A percentile compares a stretch with the other conserved stretches of the same genome.
Conservation (phyloP, 148 eudicot species). For the Arbutus unedo region DNA sequence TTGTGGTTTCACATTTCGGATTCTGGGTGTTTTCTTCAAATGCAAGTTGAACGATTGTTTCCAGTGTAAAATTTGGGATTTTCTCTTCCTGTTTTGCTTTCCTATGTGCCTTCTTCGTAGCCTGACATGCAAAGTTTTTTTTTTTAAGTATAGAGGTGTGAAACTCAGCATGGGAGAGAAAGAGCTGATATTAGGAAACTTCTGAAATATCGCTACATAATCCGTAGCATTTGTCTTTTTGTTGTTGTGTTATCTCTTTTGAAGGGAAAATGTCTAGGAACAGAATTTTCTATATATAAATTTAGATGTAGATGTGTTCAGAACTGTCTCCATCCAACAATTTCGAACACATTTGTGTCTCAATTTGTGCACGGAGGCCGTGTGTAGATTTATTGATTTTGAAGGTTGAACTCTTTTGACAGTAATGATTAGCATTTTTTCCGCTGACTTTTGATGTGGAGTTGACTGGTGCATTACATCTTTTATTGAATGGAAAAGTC, state of each 20-base stretch:
- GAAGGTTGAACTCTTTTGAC: neutral
- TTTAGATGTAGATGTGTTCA: no score
- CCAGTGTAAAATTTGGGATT: neutral
- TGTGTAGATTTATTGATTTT: neutral
- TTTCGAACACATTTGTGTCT: no score
- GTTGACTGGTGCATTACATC: neutral
- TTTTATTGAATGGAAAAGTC: neutral
- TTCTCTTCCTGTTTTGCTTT: neutral
- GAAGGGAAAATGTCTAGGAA: no score
- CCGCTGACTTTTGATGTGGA: neutral
- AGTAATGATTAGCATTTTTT: neutral
- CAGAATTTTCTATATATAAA: no score
- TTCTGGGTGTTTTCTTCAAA: neutral
- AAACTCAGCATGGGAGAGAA: neutral
- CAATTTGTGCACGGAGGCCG: no score
- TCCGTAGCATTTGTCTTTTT: neutral
- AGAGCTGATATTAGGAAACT: neutral
- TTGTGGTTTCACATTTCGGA: neutral
- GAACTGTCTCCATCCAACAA: no score
- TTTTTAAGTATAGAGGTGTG: neutral
- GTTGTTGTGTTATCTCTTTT: neutral
- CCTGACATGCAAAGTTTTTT: slow-evolving; percentile 3
- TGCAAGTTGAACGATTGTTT: neutral
- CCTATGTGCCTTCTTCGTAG: neutral
- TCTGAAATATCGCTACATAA: neutral